These are phyloP conservation scores for Thelonectria olida DNA, from an alignment of 2,329 filamentous ascomycete species.

Conservation along the genomic window DNA sequence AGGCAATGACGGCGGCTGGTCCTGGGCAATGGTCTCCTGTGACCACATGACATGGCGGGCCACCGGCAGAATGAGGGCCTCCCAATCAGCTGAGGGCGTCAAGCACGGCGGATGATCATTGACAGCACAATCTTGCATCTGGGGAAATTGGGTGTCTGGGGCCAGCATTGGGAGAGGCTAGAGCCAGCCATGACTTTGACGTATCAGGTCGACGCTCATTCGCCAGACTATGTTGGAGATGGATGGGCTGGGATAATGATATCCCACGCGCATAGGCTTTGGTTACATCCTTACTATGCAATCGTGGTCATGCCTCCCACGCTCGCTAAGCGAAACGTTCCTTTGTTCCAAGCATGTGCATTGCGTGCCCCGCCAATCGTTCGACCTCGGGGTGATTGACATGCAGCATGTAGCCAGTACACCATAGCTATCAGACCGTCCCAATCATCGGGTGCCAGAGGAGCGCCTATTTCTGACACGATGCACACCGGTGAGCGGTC, in stretches of 20 bases:
- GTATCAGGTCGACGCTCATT: slow-evolving; percentile 22
- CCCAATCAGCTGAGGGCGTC: slow-evolving; percentile 25
- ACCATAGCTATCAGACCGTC: slow-evolving; percentile 19
- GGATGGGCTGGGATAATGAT: slow-evolving; percentile 13
- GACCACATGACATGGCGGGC: slow-evolving; percentile 21
- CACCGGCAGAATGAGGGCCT: slow-evolving; percentile 21
- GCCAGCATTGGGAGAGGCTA: slow-evolving; percentile 18
- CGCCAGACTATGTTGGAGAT: slow-evolving; percentile 19
- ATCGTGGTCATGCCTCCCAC: slow-evolving; percentile 33
- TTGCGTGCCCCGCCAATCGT: slow-evolving; percentile 34
- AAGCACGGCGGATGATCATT: slow-evolving; percentile 21
- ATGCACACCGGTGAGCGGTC: slow-evolving; percentile 19
- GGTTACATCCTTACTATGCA: slow-evolving; percentile 27
- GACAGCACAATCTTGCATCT: slow-evolving; percentile 38
- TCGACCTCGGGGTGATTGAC: slow-evolving; percentile 22
- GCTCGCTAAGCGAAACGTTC: slow-evolving; percentile 22
- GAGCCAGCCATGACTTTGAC: slow-evolving; percentile 19
- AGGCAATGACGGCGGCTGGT: slow-evolving; percentile 21
- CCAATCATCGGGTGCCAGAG: slow-evolving; percentile 28
- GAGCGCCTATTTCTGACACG: slow-evolving; percentile 8
- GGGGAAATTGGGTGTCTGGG: slow-evolving; percentile 25
- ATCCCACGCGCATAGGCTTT: slow-evolving; percentile 18
- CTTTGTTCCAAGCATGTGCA: slow-evolving; percentile 8
- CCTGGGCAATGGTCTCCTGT: slow-evolving; percentile 22
- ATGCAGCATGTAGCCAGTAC: slow-evolving; percentile 30